These are phyloP conservation scores for Allomyces javanicus DNA, from an alignment of 192 early-diverging fungal species.

Conservation along the genomic window DNA sequence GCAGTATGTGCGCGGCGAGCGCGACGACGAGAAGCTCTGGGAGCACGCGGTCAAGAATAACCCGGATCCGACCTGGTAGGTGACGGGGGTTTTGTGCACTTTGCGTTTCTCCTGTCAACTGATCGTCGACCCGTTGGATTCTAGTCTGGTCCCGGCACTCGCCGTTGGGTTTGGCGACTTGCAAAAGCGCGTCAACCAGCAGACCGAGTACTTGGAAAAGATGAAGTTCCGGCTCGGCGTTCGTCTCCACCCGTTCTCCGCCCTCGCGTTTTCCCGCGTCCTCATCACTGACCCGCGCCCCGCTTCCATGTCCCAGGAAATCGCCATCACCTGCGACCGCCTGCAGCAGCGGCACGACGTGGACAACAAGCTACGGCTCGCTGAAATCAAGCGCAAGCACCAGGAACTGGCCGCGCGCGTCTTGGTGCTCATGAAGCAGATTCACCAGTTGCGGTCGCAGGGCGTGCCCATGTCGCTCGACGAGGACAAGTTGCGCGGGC, in stretches of 20 bases:
- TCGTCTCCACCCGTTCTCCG: no score
- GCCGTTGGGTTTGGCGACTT: conserved; percentile 81
- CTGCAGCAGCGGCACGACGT: conserved; percentile 47
- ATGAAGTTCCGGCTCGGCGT: no score
- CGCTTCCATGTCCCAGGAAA: conserved; percentile 15
- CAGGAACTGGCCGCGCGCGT: conserved; percentile 52
- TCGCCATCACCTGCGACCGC: conserved; percentile 29
- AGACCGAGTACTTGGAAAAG: conserved; percentile 42
- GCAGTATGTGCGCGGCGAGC: conserved; percentile 50
- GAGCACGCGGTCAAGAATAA: conserved; percentile 67
- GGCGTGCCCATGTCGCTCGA: not conserved
- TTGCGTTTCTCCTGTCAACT: no score
- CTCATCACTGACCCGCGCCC: not conserved
- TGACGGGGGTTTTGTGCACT: not conserved
- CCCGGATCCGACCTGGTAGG: conserved; percentile 65
- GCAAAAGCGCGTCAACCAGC: conserved; percentile 61
- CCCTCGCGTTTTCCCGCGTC: no score
- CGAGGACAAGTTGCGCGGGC: not conserved
- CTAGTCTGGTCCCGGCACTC: conserved; percentile 72
- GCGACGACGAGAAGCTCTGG: conserved; percentile 49
- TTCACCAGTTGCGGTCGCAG: not conserved
- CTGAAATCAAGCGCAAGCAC: conserved; percentile 61
- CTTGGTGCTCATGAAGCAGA: conserved; percentile 25
- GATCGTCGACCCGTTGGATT: not conserved
- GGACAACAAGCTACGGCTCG: conserved; percentile 47